Conservation (phyloP, 2,329 filamentous ascomycete species). For the Onygena corvina region DNA sequence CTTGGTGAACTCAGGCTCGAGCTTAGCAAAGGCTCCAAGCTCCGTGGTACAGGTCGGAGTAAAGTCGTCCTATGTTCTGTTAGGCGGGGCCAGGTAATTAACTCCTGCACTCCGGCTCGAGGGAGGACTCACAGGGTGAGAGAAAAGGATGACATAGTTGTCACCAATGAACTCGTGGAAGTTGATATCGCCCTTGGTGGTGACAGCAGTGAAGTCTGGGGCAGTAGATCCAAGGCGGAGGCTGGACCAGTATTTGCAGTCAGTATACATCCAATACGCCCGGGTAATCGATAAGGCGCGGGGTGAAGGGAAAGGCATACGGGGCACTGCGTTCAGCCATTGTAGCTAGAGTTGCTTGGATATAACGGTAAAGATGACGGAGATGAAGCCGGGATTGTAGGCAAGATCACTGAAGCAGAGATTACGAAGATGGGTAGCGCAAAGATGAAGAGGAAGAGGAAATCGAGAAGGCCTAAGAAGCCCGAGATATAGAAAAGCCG, state of each 20-base stretch:
- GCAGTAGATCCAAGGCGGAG: slow-evolving; percentile 55
- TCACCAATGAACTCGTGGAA: slow-evolving; percentile 62
- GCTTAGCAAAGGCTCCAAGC: slow-evolving; percentile 81
- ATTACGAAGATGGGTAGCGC: background rate
- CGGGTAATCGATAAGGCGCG: background rate
- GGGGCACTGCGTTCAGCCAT: slow-evolving; percentile 34
- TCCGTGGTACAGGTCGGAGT: slow-evolving; percentile 94
- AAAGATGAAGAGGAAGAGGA: background rate
- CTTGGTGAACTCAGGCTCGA: slow-evolving; percentile 77
- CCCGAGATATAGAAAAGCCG: background rate
- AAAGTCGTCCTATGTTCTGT: slow-evolving; percentile 51
- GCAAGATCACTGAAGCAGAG: background rate
- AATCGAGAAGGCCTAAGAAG: background rate
- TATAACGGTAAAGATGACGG: background rate
- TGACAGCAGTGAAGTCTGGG: slow-evolving; percentile 58
- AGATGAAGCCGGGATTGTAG: background rate
- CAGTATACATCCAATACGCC: slow-evolving; percentile 7
- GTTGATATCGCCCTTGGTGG: slow-evolving; percentile 53
- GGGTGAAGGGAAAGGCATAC: slow-evolving; percentile 23
- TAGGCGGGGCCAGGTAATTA: slow-evolving; percentile 7
- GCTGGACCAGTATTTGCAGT: slow-evolving; percentile 20
- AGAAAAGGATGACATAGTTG: slow-evolving; percentile 60
- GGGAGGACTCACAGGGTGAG: slow-evolving; percentile 44
- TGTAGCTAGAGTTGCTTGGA: slow-evolving; percentile 16
- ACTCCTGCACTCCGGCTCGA: slow-evolving; percentile 9